These are phyloP conservation scores for Sporothrix pseudoabietina DNA, from an alignment of 2,329 filamentous ascomycete genomes.

Conservation along the genomic window DNA sequence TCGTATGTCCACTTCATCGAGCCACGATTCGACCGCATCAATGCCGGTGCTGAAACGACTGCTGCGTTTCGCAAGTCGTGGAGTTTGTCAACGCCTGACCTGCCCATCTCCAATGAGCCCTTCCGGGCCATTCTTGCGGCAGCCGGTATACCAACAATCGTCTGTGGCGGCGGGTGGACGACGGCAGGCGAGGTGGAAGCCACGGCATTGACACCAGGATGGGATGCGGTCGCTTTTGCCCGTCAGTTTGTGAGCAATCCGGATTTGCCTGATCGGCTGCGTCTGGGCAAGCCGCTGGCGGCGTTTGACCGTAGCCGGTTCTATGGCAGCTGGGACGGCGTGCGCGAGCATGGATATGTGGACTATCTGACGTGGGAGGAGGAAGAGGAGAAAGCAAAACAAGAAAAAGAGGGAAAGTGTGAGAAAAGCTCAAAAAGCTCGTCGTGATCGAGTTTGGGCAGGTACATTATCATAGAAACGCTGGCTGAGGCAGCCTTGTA, in stretches of 20 bases:
- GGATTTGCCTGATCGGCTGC: constrained; percentile 16
- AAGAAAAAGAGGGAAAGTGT: neutral
- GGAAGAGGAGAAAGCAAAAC: neutral
- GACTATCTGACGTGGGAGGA: constrained; percentile 24
- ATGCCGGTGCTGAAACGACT: neutral
- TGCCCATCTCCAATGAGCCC: constrained; percentile 17
- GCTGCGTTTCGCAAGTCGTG: constrained; percentile 18
- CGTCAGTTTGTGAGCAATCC: constrained; percentile 24
- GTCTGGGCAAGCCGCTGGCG: constrained; percentile 5
- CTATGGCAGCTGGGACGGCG: constrained; percentile 25
- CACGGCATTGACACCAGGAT: neutral
- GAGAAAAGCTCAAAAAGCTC: too few relatives aligned
- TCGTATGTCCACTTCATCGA: constrained; percentile 26
- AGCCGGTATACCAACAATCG: constrained; percentile 10
- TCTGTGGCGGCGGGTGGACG: constrained; percentile 20
- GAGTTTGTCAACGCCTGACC: neutral
- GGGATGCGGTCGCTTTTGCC: constrained; percentile 14
- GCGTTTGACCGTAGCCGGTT: constrained; percentile 16
- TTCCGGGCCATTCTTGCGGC: constrained; percentile 17
- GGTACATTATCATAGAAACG: too few relatives aligned
- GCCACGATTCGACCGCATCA: constrained; percentile 20
- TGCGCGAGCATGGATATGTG: constrained; percentile 19
- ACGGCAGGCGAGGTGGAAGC: neutral
- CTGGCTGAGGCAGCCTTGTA: too few relatives aligned
- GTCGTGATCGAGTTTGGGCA: neutral